Percentiles rank a stretch among this genome's conserved stretches.
phyloP scores from a whole-genome alignment of 2,329 filamentous ascomycete genomes.

The Ceratocystis albifundus region DNA sequence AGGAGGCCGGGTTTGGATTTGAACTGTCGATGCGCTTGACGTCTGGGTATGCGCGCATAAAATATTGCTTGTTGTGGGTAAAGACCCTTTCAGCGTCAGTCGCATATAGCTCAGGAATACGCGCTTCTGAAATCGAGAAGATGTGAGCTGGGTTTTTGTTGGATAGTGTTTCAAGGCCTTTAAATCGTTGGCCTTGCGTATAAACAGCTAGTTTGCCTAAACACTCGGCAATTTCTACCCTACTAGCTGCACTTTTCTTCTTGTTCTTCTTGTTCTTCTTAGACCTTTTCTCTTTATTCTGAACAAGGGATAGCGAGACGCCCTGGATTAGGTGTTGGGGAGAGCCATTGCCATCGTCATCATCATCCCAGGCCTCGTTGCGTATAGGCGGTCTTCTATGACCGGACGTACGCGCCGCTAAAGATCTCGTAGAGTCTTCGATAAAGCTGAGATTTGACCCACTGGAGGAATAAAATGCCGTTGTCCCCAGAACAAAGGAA shows the following conservation, averaged over 20 bases:
- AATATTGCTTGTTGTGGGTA: slow-evolving; percentile 71
- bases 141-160: slow-evolving; percentile 54
- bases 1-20: slow-evolving; percentile 87
- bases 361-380: not conserved
- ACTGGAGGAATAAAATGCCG: not conserved
- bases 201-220: slow-evolving; percentile 72
- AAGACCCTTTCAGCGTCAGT: slow-evolving; percentile 66
- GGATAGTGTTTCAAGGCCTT: slow-evolving; percentile 53
- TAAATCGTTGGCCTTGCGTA: slow-evolving; percentile 74
- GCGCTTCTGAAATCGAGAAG: slow-evolving; percentile 79
- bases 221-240: slow-evolving; percentile 2
- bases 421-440: not conserved
- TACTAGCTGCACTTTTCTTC: slow-evolving; percentile 4
- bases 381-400: not conserved
- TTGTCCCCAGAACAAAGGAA: not conserved
- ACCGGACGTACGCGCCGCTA: not conserved
- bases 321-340: not conserved
- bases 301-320: slow-evolving; percentile 1
- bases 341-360: not conserved
- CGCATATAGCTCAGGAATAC: slow-evolving; percentile 47
- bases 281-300: not conserved
- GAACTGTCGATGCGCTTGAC: slow-evolving; percentile 68
- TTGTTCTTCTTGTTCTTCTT: not conserved
- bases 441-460: slow-evolving; percentile 7
- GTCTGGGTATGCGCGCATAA: slow-evolving; percentile 88